These are phyloP conservation scores for Saccharomycodes ludwigii DNA, from an alignment of 805 yeast species.

Conservation along the genomic window DNA sequence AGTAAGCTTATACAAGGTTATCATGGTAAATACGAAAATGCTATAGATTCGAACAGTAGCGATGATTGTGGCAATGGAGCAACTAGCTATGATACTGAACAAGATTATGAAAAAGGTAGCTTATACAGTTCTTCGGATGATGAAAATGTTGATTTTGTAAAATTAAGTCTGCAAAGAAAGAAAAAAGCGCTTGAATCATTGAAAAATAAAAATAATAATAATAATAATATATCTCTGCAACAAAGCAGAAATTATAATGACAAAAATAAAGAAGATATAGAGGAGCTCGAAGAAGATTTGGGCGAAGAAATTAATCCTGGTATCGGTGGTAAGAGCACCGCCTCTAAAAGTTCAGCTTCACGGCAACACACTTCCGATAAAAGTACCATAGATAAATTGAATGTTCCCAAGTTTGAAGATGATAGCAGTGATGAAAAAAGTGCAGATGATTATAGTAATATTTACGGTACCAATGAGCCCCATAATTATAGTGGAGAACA, in stretches of 20 bases:
- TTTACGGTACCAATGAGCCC: constrained; percentile 5
- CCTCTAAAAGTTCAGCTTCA: constrained; percentile 4
- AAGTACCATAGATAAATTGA: constrained; percentile 12
- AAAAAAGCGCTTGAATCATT: constrained; percentile 40
- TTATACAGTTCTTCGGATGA: constrained; percentile 43
- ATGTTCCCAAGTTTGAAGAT: constrained; percentile 16
- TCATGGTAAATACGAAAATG: too few species aligned
- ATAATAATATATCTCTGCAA: constrained; percentile 3
- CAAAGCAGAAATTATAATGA: constrained; percentile 12
- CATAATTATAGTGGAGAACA: constrained; percentile 5
- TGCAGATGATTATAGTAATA: constrained; percentile 4
- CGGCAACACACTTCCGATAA: constrained; percentile 1
- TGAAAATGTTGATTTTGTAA: constrained; percentile 60
- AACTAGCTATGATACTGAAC: constrained; percentile 25
- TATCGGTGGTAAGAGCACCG: not conserved
- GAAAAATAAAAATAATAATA: constrained; percentile 13
- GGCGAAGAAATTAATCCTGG: constrained; percentile 4
- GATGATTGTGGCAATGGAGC: constrained; percentile 18
- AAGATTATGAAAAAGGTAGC: constrained; percentile 22
- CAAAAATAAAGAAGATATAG: constrained; percentile 29
- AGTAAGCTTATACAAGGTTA: constrained; percentile 27
- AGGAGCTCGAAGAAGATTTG: constrained; percentile 14
- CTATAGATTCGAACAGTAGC: constrained; percentile 7
- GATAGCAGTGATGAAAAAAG: constrained; percentile 10
- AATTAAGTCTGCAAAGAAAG: constrained; percentile 56